Evolutionary conservation across 2,329 filamentous ascomycete genomes (phyloP).

Genomic region (Paecilomyces formosus): DNA sequence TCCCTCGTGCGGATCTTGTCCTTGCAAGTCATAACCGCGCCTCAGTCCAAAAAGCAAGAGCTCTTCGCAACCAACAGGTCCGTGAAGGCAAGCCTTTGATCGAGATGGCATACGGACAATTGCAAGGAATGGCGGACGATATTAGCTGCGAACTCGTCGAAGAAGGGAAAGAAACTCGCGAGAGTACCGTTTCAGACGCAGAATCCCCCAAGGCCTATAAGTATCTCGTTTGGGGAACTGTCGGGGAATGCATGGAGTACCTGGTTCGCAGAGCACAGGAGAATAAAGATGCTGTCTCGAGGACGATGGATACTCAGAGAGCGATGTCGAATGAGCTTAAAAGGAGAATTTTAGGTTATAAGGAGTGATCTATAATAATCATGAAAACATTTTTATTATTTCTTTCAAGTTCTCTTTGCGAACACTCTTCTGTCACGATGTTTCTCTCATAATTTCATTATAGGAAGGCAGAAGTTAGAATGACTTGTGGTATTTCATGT

Average conservation of each 20-base stretch:
- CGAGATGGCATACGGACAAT: constrained; percentile 47
- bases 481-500: neutral
- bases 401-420: neutral
- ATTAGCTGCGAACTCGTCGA: constrained; percentile 46
- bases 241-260: constrained; percentile 72
- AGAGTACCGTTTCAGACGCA: constrained; percentile 12
- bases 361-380: neutral
- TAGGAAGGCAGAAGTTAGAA: neutral
- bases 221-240: constrained; percentile 49
- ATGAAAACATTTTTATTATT: neutral
- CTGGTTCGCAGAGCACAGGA: constrained; percentile 49
- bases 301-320: constrained; percentile 44
- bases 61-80: constrained; percentile 40
- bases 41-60: constrained; percentile 52
- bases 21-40: constrained; percentile 75
- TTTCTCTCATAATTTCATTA: neutral
- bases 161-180: constrained; percentile 30
- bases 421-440: neutral
- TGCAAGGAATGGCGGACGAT: constrained; percentile 55
- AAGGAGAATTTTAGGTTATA: constrained; percentile 16
- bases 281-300: constrained; percentile 49
- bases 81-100: constrained; percentile 31
- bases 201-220: constrained; percentile 46
- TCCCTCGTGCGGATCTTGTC: constrained; percentile 56
- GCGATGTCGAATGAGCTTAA: constrained; percentile 47